phyloP scores from a whole-genome alignment of 371 early-diverging fungal genomes.

The Mucor irregularis region DNA sequence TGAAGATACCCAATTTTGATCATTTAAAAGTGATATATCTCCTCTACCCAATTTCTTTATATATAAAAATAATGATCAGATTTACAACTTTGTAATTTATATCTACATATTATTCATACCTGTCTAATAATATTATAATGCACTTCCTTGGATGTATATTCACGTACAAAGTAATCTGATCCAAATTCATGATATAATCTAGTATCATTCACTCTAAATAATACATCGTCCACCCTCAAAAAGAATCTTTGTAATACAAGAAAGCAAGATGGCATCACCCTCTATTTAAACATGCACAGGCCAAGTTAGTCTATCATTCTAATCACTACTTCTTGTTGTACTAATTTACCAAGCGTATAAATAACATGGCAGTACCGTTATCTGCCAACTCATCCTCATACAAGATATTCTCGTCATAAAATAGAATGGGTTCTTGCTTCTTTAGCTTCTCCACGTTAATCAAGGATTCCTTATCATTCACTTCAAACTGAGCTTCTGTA shows the following conservation, averaged over 20 bases:
- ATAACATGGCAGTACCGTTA: constrained; percentile 84
- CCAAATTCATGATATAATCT: constrained; percentile 88
- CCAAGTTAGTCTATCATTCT: neutral
- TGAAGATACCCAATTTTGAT: constrained; percentile 73
- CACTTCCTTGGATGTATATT: constrained; percentile 69
- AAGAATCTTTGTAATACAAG: constrained; percentile 87
- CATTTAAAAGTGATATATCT: constrained; percentile 70
- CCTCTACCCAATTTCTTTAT: constrained; percentile 48
- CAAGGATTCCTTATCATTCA: constrained; percentile 18
- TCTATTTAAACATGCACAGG: too few species aligned
- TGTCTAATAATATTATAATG: constrained; percentile 58
- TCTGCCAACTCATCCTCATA: constrained; percentile 97
- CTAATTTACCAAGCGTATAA: constrained; percentile 73
- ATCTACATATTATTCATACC: constrained; percentile 27
- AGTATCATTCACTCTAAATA: constrained; percentile 87
- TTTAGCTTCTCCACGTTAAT: constrained; percentile 81
- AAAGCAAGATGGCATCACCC: constrained; percentile 93
- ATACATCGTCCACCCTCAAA: constrained; percentile 91
- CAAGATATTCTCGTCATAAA: constrained; percentile 87
- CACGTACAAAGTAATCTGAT: constrained; percentile 61
- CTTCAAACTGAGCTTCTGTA: constrained; percentile 17
- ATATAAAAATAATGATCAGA: neutral
- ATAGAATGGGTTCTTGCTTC: constrained; percentile 82
- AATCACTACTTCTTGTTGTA: neutral
- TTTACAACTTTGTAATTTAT: neutral